A percentile compares a stretch with the other conserved stretches of the same genome.
Evolutionary conservation across 2,329 filamentous ascomycete genomes (phyloP).

Genomic region (Aureobasidium sp.): DNA sequence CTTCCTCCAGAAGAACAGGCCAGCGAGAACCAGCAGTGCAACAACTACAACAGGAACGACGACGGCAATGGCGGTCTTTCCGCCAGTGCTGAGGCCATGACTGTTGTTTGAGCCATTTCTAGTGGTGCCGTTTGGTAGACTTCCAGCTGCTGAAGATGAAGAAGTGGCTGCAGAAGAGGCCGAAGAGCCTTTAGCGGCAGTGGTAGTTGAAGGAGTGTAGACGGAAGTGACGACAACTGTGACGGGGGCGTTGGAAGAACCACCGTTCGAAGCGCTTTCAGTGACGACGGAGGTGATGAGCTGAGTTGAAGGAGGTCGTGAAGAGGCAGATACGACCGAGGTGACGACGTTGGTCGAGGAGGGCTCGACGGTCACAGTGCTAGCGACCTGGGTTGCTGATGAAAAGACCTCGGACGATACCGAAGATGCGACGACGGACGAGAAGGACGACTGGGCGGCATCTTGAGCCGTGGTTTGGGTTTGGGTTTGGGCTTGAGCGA

Average conservation of each 20-base stretch:
- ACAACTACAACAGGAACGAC: conserved; percentile 89
- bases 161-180: conserved; percentile 13
- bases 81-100: conserved; percentile 50
- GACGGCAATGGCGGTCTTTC: conserved; percentile 84
- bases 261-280: conserved; percentile 12
- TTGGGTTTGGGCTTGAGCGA: neutral
- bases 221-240: conserved; percentile 20
- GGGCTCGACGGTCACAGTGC: conserved; percentile 14
- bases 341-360: conserved; percentile 16
- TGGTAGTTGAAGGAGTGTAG: conserved; percentile 12
- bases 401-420: conserved; percentile 15
- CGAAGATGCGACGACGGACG: conserved; percentile 16
- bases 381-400: neutral
- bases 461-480: neutral
- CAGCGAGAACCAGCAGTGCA: conserved; percentile 66
- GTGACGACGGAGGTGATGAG: conserved; percentile 20
- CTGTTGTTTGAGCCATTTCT: conserved; percentile 14
- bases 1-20: conserved; percentile 79
- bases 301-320: conserved; percentile 17
- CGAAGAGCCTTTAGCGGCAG: conserved; percentile 6
- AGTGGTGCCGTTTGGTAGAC: conserved; percentile 15
- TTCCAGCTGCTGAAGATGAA: conserved; percentile 16
- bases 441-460: conserved; percentile 12
- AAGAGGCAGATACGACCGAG: conserved; percentile 16
- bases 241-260: conserved; percentile 12